phyloP scores from a whole-genome alignment of 2,329 filamentous ascomycete genomes.

The Fonsecaea monophora region DNA sequence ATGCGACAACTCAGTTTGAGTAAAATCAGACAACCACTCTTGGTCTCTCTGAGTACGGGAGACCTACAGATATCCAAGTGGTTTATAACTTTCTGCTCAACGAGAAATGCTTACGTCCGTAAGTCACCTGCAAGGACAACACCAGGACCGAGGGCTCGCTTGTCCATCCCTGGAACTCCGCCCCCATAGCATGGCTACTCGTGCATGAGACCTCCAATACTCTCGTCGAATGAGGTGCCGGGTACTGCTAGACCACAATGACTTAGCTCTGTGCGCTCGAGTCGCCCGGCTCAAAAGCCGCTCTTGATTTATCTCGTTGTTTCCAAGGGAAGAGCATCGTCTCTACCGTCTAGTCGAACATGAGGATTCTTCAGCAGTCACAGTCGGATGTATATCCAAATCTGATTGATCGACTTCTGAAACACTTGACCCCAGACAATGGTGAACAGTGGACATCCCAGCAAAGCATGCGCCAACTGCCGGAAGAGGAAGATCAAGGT shows the following conservation, averaged over 20 bases:
- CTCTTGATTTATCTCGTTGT: background rate
- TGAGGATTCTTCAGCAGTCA: background rate
- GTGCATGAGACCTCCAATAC: background rate
- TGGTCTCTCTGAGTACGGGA: too few relatives aligned
- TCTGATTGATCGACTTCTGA: background rate
- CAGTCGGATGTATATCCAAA: background rate
- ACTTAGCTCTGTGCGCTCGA: background rate
- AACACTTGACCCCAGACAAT: background rate
- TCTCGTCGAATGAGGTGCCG: background rate
- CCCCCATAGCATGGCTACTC: background rate
- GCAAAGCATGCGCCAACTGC: constrained; percentile 6
- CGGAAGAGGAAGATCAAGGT: constrained; percentile 11
- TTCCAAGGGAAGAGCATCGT: background rate
- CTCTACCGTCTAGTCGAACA: background rate
- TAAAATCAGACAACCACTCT: too few relatives aligned
- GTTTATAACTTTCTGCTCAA: background rate
- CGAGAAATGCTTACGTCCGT: background rate
- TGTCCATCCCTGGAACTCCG: background rate
- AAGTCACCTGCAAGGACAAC: background rate
- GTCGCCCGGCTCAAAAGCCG: background rate
- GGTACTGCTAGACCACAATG: background rate
- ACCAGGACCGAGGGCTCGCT: background rate
- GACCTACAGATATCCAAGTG: too few relatives aligned
- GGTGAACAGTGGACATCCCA: constrained; percentile 1
- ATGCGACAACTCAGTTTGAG: too few relatives aligned